phyloP scores from a whole-genome alignment of 441 rosid genomes.

The Adansonia rubrostipa region DNA sequence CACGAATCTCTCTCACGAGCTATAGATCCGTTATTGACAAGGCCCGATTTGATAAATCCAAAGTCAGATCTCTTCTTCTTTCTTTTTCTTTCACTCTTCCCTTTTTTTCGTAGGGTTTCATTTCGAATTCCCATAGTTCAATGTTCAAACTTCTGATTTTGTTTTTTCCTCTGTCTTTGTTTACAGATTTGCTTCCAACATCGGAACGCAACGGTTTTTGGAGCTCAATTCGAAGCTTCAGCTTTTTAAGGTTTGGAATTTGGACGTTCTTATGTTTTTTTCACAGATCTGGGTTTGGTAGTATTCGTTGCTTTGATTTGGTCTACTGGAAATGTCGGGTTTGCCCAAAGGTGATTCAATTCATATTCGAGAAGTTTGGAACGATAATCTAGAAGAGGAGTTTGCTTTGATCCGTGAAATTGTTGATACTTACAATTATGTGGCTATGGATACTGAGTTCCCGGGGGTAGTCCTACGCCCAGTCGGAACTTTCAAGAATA shows the following conservation, averaged over 20 bases:
- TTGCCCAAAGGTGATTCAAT: slow-evolving; percentile 45
- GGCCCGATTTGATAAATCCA: slow-evolving; percentile 31
- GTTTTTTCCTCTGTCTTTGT: background rate
- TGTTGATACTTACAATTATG: slow-evolving; percentile 55
- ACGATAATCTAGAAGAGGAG: slow-evolving; percentile 59
- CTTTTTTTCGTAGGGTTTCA: background rate
- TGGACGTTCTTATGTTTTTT: slow-evolving; percentile 34
- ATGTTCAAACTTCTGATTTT: slow-evolving; percentile 20
- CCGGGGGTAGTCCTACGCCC: slow-evolving; percentile 61
- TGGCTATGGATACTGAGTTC: slow-evolving; percentile 31
- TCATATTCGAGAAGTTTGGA: slow-evolving; percentile 74
- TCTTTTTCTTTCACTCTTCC: background rate
- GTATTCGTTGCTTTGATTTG: background rate
- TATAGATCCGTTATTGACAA: slow-evolving; percentile 38
- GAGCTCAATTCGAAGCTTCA: slow-evolving; percentile 15
- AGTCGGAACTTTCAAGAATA: slow-evolving; percentile 47
- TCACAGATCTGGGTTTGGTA: slow-evolving; percentile 62
- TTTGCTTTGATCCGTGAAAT: slow-evolving; percentile 48
- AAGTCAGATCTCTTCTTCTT: slow-evolving; percentile 49
- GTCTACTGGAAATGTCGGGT: slow-evolving; percentile 46
- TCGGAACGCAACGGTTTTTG: background rate
- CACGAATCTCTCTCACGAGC: background rate
- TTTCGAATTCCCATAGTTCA: slow-evolving; percentile 12
- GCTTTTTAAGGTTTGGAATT: background rate
- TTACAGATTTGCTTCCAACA: slow-evolving; percentile 36